Evolutionary conservation across 1,284 basidiomycete species (phyloP), one percentile per base, ranked within the genome.

Genomic region (Sanghuangporus weigelae): DNA sequence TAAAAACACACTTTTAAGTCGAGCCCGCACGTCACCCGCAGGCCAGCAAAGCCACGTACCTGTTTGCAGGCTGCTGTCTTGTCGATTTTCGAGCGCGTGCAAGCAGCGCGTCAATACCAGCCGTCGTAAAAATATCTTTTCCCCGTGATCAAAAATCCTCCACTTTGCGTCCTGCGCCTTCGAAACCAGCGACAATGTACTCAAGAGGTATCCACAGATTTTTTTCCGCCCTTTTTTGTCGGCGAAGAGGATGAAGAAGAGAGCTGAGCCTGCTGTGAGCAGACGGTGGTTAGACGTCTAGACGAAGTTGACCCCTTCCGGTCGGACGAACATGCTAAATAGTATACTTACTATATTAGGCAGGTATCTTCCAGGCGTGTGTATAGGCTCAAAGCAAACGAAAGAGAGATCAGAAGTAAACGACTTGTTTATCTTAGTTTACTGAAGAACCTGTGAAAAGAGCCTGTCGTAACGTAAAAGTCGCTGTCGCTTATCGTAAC

Each of bases 121-220:
- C 8, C 57, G 26, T 5, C 46, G 58, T 26, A 40, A 51, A 38
- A 51, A 60, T 51, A 54, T 54, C 16, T n/a, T 35, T 35, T 31
- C 31, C 26, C 48, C 58, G 48, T 35, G 49, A 60, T 36, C 14
- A 51, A 23, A 46, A 35, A 31, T n/a, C 26, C 44, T 49, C 44
- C 57, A 59, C 57, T 19, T 31, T 60, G 58, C 58, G 58, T 46
- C 58, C 58, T 51, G 58, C 58, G 58, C 58, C 58, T 35, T 23
- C 23, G 48, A 60, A 3, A 51, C 36, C 48, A 51, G 35, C 58
- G 16, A 21, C 38, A 31, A 26, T 38, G 58, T 59, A 16, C 58
- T 38, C 23, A 16, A 35, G 14, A 31, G 8, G 42, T 59, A 44
- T 49, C 57, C 21, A 46, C 21, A 36, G 48, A 21, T 23, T n/a